Evolutionary conservation across 2,329 filamentous ascomycete genomes (phyloP), one percentile per base, ranked within the genome.

Genomic region (Pyrenophora tritici-repentis): DNA sequence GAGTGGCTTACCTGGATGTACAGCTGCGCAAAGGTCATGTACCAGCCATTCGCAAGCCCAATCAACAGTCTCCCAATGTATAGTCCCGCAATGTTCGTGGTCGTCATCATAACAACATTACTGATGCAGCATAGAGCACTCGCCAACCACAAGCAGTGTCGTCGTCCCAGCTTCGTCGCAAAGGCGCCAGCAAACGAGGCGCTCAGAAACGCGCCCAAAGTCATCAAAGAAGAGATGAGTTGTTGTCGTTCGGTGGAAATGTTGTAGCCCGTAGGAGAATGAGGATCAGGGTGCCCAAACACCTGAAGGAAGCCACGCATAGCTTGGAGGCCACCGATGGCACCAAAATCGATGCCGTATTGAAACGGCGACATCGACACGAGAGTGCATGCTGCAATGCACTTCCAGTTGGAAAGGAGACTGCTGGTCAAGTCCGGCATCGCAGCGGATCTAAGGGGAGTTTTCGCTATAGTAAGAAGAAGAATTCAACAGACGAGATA

Each of bases 61-160:
- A 84, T 81, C n/a, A 85, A 63, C 4, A 84, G 70, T 9, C 82
- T 76, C 4, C 80, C 82, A 17, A 76, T 75, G 45, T 85, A 84
- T 3, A 85, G 74, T 0, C 77, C 80, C 4, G 75, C 78, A 24
- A 85, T 79, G 47, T 71, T 72, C 3, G 75, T 78, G 0, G 80
- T 83, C 1, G 77, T 73, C 80, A 84, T 84, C 82, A 84, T 84
- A 55, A 83, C 72, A 2, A 65, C 52, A 36, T 70, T 70, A 1
- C 81, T 72, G 3, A 78, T 68, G 54, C 73, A 75, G 59, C 80
- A 82, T 3, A 83, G 63, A 2, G 77, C 20, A 43, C 78, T 79
- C 1, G 80, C 81, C 7, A 76, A 50, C 75, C 79, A 81, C 9
- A 83, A 68, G 44, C 76, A 77, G 3, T 66, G 39, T 17, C 61